These are phyloP conservation scores for Mycena sp. DNA, from an alignment of 1,284 basidiomycete species.

Conservation along the genomic window DNA sequence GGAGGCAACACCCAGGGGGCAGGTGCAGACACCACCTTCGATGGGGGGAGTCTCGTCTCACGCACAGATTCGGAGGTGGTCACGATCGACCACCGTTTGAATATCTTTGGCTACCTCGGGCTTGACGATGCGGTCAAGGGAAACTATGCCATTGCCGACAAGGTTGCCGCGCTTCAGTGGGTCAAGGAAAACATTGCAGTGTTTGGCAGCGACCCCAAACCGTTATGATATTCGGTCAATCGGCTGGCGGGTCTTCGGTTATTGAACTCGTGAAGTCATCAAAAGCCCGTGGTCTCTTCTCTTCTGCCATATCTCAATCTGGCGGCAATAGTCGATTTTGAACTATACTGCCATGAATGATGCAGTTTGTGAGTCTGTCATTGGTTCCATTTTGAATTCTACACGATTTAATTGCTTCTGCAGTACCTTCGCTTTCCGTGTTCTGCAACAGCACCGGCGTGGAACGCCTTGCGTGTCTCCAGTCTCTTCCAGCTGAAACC, in stretches of 20 bases:
- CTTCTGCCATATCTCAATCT: constrained; percentile 25
- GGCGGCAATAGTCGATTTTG: constrained; percentile 6
- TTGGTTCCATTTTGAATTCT: neutral
- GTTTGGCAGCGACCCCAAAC: constrained; percentile 38
- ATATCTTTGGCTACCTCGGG: constrained; percentile 53
- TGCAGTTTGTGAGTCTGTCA: constrained; percentile 1
- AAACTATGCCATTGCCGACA: constrained; percentile 53
- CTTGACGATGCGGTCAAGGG: constrained; percentile 49
- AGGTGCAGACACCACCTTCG: constrained; percentile 48
- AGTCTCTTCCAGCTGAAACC: constrained; percentile 31
- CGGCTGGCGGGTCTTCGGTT: constrained; percentile 49
- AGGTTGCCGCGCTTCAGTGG: constrained; percentile 48
- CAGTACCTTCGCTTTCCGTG: constrained; percentile 22
- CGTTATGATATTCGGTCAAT: constrained; percentile 52
- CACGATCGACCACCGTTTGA: constrained; percentile 56
- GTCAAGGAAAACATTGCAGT: constrained; percentile 42
- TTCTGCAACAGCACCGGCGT: constrained; percentile 28
- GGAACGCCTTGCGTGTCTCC: constrained; percentile 30
- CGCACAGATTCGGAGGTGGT: constrained; percentile 57
- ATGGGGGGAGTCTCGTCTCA: constrained; percentile 52
- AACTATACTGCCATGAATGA: constrained; percentile 13
- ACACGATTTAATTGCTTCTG: neutral
- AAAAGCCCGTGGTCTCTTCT: constrained; percentile 25
- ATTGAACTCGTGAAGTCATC: constrained; percentile 22
- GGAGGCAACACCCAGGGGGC: constrained; percentile 48